These are phyloP conservation scores for Blumeriella jaapii DNA, from an alignment of 2,329 filamentous ascomycete species.

Conservation along the genomic window DNA sequence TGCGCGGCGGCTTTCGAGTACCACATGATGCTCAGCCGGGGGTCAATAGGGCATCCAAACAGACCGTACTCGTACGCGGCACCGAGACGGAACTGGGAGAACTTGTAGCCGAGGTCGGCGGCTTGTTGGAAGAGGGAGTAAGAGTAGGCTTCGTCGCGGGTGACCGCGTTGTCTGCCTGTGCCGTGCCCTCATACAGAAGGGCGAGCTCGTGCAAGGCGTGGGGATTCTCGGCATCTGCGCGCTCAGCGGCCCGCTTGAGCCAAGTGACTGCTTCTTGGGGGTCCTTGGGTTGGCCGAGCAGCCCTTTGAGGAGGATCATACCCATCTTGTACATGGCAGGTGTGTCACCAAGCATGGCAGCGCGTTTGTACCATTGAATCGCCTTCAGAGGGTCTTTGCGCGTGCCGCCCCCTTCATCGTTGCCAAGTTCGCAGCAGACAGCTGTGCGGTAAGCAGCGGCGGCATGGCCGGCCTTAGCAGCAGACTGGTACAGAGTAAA, in stretches of 20 bases:
- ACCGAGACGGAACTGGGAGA: conserved; percentile 82
- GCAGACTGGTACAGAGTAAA: conserved; percentile 90
- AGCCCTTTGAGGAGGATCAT: conserved; percentile 92
- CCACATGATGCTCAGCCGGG: conserved; percentile 80
- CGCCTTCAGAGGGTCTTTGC: conserved; percentile 82
- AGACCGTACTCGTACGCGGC: conserved; percentile 83
- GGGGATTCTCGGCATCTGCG: conserved; percentile 82
- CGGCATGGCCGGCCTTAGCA: conserved; percentile 76
- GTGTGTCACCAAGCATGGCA: conserved; percentile 77
- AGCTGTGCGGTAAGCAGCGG: conserved; percentile 84
- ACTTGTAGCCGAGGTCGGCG: conserved; percentile 85
- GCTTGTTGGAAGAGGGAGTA: conserved; percentile 74
- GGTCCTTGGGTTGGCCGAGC: conserved; percentile 73
- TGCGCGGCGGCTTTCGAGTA: conserved; percentile 86
- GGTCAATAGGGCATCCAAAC: conserved; percentile 72
- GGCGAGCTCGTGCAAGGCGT: conserved; percentile 83
- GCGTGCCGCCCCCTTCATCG: conserved; percentile 87
- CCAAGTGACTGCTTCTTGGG: conserved; percentile 81
- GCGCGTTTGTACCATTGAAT: conserved; percentile 98
- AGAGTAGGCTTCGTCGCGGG: conserved; percentile 74
- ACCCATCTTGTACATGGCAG: conserved; percentile 97
- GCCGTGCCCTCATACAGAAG: conserved; percentile 45
- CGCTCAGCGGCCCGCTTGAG: conserved; percentile 84
- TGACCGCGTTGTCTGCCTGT: conserved; percentile 52
- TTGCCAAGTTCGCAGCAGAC: conserved; percentile 96